Percentiles rank a stretch among this genome's conserved stretches.
Conservation (phyloP, 495 filamentous ascomycete genomes). For the Daldinia concentrica region DNA sequence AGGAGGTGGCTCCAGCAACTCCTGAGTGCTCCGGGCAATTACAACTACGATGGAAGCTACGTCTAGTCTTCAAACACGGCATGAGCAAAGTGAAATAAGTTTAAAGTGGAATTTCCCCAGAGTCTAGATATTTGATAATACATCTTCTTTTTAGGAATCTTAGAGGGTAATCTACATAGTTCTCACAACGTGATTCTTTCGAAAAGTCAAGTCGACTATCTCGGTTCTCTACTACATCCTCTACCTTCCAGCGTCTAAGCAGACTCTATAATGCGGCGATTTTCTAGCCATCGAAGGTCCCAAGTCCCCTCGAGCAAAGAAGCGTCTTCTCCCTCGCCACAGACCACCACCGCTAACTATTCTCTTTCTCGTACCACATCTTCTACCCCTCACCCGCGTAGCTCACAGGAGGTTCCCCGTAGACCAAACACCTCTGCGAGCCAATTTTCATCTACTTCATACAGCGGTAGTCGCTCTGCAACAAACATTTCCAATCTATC, state of each 20-base stretch:
- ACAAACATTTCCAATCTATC: conserved; percentile 36
- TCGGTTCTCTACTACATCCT: not conserved
- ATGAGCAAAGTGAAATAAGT: not conserved
- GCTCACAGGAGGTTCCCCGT: conserved; percentile 10
- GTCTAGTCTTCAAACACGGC: not conserved
- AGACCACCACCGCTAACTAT: conserved; percentile 1
- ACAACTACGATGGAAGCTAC: not conserved
- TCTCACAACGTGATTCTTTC: not conserved
- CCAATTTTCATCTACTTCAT: conserved; percentile 32
- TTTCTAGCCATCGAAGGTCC: not conserved
- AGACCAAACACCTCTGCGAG: conserved; percentile 31
- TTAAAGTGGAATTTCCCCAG: not conserved
- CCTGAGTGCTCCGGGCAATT: not conserved
- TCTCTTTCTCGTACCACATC: conserved; percentile 32
- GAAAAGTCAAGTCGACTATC: not conserved
- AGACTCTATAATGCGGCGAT: not conserved
- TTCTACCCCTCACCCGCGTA: conserved; percentile 30
- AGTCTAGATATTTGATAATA: not conserved
- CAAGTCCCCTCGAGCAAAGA: conserved; percentile 15
- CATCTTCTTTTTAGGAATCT: not conserved
- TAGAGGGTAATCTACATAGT: not conserved
- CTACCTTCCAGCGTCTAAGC: not conserved
- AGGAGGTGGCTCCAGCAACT: not conserved
- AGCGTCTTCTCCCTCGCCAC: conserved; percentile 7
- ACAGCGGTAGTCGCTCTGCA: conserved; percentile 34